Conservation (phyloP, 1,284 basidiomycete species). For the Earliella scabrosa region DNA sequence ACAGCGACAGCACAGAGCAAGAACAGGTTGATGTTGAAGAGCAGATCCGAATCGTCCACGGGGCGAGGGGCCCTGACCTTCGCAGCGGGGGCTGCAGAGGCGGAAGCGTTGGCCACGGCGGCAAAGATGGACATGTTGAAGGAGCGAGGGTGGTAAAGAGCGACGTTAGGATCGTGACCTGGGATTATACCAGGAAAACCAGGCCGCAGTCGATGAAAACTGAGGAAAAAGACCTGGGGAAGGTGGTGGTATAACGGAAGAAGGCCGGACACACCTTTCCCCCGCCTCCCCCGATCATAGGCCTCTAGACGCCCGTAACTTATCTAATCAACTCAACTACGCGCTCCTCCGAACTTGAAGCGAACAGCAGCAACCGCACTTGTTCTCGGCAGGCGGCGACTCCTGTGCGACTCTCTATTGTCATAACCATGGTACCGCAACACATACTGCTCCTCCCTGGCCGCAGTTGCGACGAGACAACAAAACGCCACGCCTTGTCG, state of each 20-base stretch:
- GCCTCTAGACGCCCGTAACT: too few species aligned
- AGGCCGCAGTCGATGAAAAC: slow-evolving; percentile 8
- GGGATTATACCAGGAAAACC: background rate
- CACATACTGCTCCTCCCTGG: too few species aligned
- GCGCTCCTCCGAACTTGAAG: too few species aligned
- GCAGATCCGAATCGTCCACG: slow-evolving; percentile 28
- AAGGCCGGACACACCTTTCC: background rate
- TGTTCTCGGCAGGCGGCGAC: too few species aligned
- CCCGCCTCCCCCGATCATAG: background rate
- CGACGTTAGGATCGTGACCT: background rate
- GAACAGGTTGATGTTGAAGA: slow-evolving; percentile 37
- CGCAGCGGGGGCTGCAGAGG: slow-evolving; percentile 13
- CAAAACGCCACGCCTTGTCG: background rate
- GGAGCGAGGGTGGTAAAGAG: slow-evolving; percentile 7
- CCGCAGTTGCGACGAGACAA: background rate
- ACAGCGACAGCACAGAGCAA: slow-evolving; percentile 33
- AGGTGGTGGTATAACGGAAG: slow-evolving; percentile 1
- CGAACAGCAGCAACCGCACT: too few species aligned
- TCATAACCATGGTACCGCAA: too few species aligned
- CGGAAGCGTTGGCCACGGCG: slow-evolving; percentile 7
- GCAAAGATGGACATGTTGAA: slow-evolving; percentile 22
- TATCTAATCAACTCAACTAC: too few species aligned
- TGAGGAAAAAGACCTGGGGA: background rate
- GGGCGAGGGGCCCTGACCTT: slow-evolving; percentile 1
- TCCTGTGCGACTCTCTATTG: too few species aligned